Conservation (phyloP, 768 basidiomycete species). For the Strobilomyces confusus region DNA sequence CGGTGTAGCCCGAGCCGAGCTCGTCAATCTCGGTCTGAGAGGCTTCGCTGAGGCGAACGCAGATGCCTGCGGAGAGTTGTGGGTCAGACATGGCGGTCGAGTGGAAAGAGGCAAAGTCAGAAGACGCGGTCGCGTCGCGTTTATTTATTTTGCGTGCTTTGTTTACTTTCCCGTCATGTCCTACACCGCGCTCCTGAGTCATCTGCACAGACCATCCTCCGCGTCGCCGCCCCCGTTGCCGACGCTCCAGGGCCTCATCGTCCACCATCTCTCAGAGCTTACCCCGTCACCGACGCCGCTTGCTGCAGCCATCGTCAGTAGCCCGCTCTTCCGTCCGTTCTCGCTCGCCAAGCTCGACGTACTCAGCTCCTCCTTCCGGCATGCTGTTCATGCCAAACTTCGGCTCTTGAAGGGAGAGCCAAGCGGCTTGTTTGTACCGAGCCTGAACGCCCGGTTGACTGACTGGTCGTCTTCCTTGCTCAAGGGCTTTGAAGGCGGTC, state of each 20-base stretch:
- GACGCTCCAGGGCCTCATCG: constrained; percentile 26
- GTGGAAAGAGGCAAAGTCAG: background rate
- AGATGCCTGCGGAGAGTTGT: constrained; percentile 23
- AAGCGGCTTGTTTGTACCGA: constrained; percentile 29
- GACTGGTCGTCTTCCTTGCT: constrained; percentile 52
- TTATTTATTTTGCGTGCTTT: background rate
- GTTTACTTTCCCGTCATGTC: constrained; percentile 16
- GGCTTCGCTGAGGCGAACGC: too few species aligned
- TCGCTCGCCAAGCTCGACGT: constrained; percentile 27
- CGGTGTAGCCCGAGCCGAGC: constrained; percentile 3
- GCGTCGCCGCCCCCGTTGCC: constrained; percentile 10
- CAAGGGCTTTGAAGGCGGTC: constrained; percentile 63
- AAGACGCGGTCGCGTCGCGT: constrained; percentile 13
- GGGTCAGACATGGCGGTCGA: constrained; percentile 37
- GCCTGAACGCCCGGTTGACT: constrained; percentile 37
- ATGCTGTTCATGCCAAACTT: constrained; percentile 31
- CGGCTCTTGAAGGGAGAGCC: constrained; percentile 27
- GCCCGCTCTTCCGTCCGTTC: constrained; percentile 29
- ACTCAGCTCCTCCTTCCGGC: constrained; percentile 27
- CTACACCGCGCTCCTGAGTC: constrained; percentile 24
- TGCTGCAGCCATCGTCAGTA: constrained; percentile 30
- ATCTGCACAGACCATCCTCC: constrained; percentile 25
- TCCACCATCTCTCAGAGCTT: constrained; percentile 27
- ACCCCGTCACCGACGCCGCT: constrained; percentile 30
- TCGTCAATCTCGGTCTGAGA: too few species aligned